Evolutionary conservation across 768 basidiomycete genomes (phyloP), one percentile per base, ranked within the genome.

Genomic region (Russula vinacea): DNA sequence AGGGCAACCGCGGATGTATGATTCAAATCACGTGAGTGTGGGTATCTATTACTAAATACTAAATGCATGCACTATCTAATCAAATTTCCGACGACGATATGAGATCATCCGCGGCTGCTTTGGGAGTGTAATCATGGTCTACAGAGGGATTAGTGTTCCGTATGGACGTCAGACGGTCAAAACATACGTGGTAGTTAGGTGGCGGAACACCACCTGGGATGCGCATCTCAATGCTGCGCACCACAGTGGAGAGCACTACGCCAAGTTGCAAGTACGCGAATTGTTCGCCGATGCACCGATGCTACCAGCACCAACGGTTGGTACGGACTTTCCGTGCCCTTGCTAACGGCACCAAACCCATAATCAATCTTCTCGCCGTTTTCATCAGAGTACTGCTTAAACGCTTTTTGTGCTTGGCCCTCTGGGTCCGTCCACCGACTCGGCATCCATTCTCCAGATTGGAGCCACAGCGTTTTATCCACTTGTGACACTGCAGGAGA

Each of bases 261-360:
- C 93, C 90, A 11, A 98, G 77, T 77, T 99, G 97, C 66, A 98
- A 78, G 76, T 97, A 95, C 29, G 97, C 97, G 72, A 98, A 98
- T 86, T 94, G 89, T 77, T 95, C 94, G 67, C 94, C 92, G 65
- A 98, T 95, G 75, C 92, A 98, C 68, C 95, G 81, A 78, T 98
- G 96, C 70, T 83, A 33, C 97, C 97, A 57, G 97, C 96, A 66
- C 97, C 97, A 99, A 99, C 2, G 97, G 97, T 73, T 97, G 92
- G 74, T 98, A 98, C 55, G 92, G 93, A 69, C 89, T 92, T 62
- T 95, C 92, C 7, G 95, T 98, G 56, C 95, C 95, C 78, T 98
- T 98, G 78, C 89, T 92, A 57, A 99, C 90, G 65, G 87, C 84
- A 58, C 97, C 97, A 74, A 92, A 99, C 2, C 97, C 97, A 71